Evolutionary conservation across 2,329 filamentous ascomycete species (phyloP).

Genomic region (Hypocreales sp.): DNA sequence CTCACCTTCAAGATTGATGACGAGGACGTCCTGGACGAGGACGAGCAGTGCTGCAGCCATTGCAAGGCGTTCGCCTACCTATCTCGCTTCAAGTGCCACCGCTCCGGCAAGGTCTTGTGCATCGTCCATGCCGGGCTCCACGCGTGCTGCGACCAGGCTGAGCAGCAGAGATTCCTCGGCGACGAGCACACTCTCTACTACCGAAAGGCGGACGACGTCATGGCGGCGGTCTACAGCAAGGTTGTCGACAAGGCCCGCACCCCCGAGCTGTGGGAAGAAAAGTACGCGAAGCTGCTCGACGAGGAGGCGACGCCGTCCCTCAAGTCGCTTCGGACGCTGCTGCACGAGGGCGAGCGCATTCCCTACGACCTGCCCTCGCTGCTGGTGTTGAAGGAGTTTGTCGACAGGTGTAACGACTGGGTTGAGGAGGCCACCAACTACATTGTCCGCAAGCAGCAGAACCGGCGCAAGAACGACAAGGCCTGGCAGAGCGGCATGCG

Average conservation of each 20-base stretch:
- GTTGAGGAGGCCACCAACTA: constrained; percentile 94
- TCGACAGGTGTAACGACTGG: constrained; percentile 94
- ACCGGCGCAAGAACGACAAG: constrained; percentile 87
- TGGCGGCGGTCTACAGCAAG: constrained; percentile 53
- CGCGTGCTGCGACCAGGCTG: constrained; percentile 60
- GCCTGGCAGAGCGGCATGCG: constrained; percentile 60
- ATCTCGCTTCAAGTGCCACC: constrained; percentile 75
- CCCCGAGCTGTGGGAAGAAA: constrained; percentile 81
- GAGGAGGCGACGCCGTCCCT: constrained; percentile 74
- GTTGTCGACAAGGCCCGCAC: constrained; percentile 74
- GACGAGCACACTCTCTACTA: constrained; percentile 61
- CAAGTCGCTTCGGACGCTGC: constrained; percentile 67
- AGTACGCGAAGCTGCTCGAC: constrained; percentile 70
- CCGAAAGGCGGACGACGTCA: constrained; percentile 57
- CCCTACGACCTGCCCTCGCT: constrained; percentile 78
- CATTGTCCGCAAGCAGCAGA: constrained; percentile 94
- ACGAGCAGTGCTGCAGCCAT: constrained; percentile 82
- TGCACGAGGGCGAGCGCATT: constrained; percentile 92
- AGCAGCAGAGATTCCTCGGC: constrained; percentile 52
- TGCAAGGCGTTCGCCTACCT: constrained; percentile 90
- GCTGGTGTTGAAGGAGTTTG: constrained; percentile 69
- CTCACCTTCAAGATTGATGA: constrained; percentile 52
- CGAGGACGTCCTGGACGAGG: constrained; percentile 70
- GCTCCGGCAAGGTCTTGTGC: constrained; percentile 69
- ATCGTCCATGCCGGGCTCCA: constrained; percentile 65